Evolutionary conservation across 75 land plant genomes (phyloP), one percentile per base, ranked within the genome.

Genomic region (Selaginella moellendorffii): DNA sequence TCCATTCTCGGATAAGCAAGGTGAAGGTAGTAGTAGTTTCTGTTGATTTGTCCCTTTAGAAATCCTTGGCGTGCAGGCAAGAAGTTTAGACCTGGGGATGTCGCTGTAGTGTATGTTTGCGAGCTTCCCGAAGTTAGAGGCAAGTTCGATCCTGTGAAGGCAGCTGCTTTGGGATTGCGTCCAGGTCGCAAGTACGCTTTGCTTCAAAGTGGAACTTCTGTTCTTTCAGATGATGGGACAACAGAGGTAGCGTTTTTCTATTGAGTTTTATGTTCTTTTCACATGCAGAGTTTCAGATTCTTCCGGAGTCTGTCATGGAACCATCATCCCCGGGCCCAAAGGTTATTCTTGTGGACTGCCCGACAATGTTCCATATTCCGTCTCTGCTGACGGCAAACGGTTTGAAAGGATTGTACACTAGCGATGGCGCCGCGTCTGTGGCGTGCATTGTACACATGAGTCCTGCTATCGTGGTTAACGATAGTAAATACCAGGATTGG

Each of bases 321-420:
- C 96, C 98, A 51, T 79, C 96, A 46, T 31, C 73, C 58, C 96
- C 98, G 58, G 98, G 98, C 25, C 98, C 98, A n/a, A 79, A 88
- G 54, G 68, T 85, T 36, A 54, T 93, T 10, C 71, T 93, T 30
- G 85, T 93, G 18, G 96, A 89, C 65, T 93, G 98, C 53, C 98
- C 98, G 29, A 78, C 90, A 22, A 26, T 24, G 27, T 72, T 68
- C 29, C 82, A 93, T 69, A 53, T 88, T 26, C 70, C 70, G 51
- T 76, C 85, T 9, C 66, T 89, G 62, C 54, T 85, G 61, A 74
- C 83, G 51, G 21, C 66, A 52, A 65, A 72, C 54, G 72, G 67
- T 31, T 80, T 92, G 25, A 54, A 23, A 24, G 22, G 62, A 53
- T 83, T 66, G 23, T 81, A 68, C 21, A 24, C 62, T 67, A 20